Percentiles rank a stretch among this genome's conserved stretches.
These are phyloP conservation scores for Rachicladosporium sp. DNA, from an alignment of 2,329 filamentous ascomycete species.

Conservation along the genomic window DNA sequence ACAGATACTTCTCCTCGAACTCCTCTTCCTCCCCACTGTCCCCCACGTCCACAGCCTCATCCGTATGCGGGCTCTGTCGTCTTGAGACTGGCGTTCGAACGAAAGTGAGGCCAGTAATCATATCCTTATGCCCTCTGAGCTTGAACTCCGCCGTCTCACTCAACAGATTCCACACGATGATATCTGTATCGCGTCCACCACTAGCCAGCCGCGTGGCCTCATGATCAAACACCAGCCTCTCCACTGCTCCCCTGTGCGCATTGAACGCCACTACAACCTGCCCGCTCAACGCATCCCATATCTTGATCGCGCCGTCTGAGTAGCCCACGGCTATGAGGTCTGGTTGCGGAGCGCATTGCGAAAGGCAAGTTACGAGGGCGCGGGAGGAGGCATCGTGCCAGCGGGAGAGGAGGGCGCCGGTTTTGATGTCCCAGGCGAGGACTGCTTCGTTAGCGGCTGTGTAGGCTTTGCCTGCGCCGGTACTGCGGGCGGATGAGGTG, in stretches of 20 bases:
- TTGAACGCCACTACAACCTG: conserved; percentile 90
- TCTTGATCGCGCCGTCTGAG: conserved; percentile 82
- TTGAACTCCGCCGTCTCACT: conserved; percentile 89
- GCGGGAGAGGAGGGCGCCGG: conserved; percentile 70
- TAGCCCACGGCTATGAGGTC: conserved; percentile 94
- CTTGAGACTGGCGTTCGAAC: conserved; percentile 44
- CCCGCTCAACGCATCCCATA: conserved; percentile 91
- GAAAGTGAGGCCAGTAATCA: conserved; percentile 81
- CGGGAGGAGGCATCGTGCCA: conserved; percentile 78
- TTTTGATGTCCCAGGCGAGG: conserved; percentile 93
- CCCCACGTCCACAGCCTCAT: conserved; percentile 40
- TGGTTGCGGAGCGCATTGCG: conserved; percentile 73
- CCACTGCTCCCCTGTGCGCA: conserved; percentile 89
- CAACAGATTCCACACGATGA: conserved; percentile 92
- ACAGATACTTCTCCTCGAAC: conserved; percentile 55
- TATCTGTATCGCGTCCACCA: conserved; percentile 85
- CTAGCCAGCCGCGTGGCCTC: conserved; percentile 82
- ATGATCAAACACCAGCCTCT: conserved; percentile 70
- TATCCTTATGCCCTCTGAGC: conserved; percentile 87
- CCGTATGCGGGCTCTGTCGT: conserved; percentile 26
- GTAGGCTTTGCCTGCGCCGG: conserved; percentile 70
- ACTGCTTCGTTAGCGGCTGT: conserved; percentile 92
- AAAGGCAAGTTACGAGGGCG: conserved; percentile 74
- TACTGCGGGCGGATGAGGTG: conserved; percentile 37
- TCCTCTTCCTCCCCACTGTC: conserved; percentile 35